Percentiles rank a stretch among this genome's conserved stretches.
Conservation (phyloP, 805 yeast genomes). For the Yamadazyma nakazawae region DNA sequence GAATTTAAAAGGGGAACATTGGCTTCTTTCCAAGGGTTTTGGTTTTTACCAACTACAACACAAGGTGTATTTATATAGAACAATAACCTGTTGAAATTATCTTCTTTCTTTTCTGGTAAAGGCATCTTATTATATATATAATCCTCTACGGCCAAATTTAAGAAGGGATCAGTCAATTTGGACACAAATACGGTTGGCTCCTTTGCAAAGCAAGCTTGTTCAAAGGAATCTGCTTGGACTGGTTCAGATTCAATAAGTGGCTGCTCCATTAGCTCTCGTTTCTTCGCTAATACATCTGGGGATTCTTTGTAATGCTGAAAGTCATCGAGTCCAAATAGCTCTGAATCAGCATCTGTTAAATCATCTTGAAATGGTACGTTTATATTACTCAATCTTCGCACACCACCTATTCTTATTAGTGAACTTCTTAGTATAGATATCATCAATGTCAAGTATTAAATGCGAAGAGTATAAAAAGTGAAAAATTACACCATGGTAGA, state of each 20-base stretch:
- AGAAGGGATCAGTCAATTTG: constrained; percentile 57
- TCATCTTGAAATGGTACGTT: constrained; percentile 40
- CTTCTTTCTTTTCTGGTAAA: constrained; percentile 16
- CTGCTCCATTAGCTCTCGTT: constrained; percentile 8
- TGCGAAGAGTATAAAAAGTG: constrained; percentile 4
- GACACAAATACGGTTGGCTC: constrained; percentile 60
- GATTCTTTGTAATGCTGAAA: constrained; percentile 38
- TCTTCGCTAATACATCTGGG: constrained; percentile 23
- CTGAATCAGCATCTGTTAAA: constrained; percentile 28
- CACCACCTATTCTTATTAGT: not conserved
- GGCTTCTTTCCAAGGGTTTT: constrained; percentile 88
- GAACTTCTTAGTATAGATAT: not conserved
- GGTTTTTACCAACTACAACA: constrained; percentile 94
- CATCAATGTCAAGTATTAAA: not conserved
- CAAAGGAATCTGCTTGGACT: not conserved
- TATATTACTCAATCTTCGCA: constrained; percentile 4
- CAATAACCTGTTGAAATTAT: constrained; percentile 51
- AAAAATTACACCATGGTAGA: constrained; percentile 33
- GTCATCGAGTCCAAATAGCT: constrained; percentile 35
- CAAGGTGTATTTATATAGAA: constrained; percentile 79
- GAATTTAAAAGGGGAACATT: constrained; percentile 54
- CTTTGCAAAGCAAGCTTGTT: constrained; percentile 13
- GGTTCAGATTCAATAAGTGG: not conserved
- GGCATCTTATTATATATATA: constrained; percentile 69
- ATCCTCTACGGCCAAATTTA: constrained; percentile 81